A percentile compares a stretch with the other conserved stretches of the same genome.
These are phyloP conservation scores for Tetracladium marchalianum DNA, from an alignment of 495 filamentous ascomycete species.

Conservation along the genomic window DNA sequence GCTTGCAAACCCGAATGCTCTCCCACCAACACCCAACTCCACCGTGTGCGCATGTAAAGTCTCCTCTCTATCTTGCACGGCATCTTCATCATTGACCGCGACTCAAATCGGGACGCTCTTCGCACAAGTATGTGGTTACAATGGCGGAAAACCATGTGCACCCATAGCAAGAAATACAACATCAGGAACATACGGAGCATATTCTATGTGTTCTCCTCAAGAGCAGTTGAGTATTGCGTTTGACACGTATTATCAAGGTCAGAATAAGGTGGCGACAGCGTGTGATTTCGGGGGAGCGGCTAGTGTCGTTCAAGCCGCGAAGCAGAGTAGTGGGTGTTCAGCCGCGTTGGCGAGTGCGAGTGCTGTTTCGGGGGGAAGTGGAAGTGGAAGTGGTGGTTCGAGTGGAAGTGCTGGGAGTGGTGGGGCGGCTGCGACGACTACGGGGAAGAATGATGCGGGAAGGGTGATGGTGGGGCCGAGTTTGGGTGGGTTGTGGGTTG, in stretches of 20 bases:
- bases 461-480: conserved; percentile 25
- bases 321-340: conserved; percentile 39
- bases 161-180: conserved; percentile 50
- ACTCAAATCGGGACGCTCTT: conserved; percentile 45
- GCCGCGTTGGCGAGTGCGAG: conserved; percentile 50
- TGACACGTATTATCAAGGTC: conserved; percentile 51
- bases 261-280: conserved; percentile 28
- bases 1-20: conserved; percentile 42
- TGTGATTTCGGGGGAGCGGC: conserved; percentile 59
- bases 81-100: conserved; percentile 31
- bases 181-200: conserved; percentile 58
- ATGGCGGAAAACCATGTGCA: conserved; percentile 36
- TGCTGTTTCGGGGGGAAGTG: conserved; percentile 22
- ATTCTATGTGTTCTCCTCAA: conserved; percentile 58
- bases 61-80: conserved; percentile 45
- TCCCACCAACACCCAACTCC: conserved; percentile 58
- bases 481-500: conserved; percentile 28
- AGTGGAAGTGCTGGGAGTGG: conserved; percentile 26
- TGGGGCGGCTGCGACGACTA: conserved; percentile 16
- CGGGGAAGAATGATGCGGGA: conserved; percentile 8
- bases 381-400: conserved; percentile 15
- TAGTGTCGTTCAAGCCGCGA: conserved; percentile 10
- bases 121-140: conserved; percentile 41
- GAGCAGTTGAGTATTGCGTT: conserved; percentile 58
- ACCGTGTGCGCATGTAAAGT: conserved; percentile 59